These are phyloP conservation scores for Aspergillus ustus DNA, from an alignment of 2,329 filamentous ascomycete species.

Conservation along the genomic window DNA sequence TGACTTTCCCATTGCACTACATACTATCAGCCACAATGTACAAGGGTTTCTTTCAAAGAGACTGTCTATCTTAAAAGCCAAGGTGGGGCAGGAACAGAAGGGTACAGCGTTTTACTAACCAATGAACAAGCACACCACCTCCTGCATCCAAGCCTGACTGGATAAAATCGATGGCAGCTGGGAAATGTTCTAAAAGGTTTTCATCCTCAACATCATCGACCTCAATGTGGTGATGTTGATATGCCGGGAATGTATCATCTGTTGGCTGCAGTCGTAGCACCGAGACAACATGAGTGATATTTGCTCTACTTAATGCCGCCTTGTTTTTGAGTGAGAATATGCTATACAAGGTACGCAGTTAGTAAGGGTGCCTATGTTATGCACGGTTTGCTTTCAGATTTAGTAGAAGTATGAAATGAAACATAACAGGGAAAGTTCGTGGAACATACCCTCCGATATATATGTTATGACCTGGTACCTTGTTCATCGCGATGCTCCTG, in stretches of 20 bases:
- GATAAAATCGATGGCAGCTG: slow-evolving; percentile 80
- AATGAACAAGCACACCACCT: slow-evolving; percentile 69
- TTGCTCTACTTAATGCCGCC: slow-evolving; percentile 69
- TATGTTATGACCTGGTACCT: slow-evolving; percentile 71
- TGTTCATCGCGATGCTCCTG: slow-evolving; percentile 57
- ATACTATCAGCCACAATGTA: slow-evolving; percentile 8
- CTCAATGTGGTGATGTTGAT: slow-evolving; percentile 76
- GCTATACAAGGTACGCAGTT: slow-evolving; percentile 52
- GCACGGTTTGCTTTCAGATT: background rate
- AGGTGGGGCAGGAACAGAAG: background rate
- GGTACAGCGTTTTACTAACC: slow-evolving; percentile 56
- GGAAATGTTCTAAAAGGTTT: slow-evolving; percentile 81
- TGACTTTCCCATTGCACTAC: slow-evolving; percentile 93
- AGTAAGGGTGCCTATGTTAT: background rate
- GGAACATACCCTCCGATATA: slow-evolving; percentile 75
- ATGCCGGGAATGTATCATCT: slow-evolving; percentile 62
- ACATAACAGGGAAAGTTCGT: background rate
- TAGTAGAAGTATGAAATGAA: slow-evolving; percentile 2
- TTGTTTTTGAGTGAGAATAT: slow-evolving; percentile 78
- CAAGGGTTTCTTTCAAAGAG: background rate
- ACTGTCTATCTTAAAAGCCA: background rate
- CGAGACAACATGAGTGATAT: slow-evolving; percentile 90
- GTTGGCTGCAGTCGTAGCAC: slow-evolving; percentile 68
- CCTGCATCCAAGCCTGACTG: slow-evolving; percentile 70
- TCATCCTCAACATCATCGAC: slow-evolving; percentile 91